Evolutionary conservation across 2,329 filamentous ascomycete species (phyloP).

Genomic region (Mollisiaceae sp.): DNA sequence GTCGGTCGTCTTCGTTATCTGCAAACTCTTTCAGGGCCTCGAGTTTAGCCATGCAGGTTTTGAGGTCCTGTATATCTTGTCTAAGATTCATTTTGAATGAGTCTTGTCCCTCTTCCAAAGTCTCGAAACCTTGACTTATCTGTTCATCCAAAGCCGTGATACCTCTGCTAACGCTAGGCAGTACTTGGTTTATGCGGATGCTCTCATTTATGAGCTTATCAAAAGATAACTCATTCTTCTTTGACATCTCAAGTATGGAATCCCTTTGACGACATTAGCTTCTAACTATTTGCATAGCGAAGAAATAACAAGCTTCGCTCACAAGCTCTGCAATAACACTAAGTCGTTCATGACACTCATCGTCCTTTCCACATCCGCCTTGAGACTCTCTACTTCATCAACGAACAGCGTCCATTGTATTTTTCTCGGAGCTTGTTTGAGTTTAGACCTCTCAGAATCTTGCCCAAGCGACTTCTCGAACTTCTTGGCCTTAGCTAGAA

Average conservation of each 20-base stretch:
- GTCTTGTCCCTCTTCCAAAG: neutral
- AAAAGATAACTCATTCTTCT: neutral
- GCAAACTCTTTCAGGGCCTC: neutral
- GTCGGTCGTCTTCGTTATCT: neutral
- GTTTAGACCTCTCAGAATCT: neutral
- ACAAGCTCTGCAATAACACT: conserved; percentile 6
- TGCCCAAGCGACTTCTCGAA: neutral
- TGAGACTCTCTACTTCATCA: neutral
- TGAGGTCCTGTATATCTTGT: neutral
- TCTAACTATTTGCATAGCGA: neutral
- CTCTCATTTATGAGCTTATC: neutral
- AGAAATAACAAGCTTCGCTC: neutral
- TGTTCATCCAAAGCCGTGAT: neutral
- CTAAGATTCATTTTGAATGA: neutral
- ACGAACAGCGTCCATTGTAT: conserved; percentile 1
- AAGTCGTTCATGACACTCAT: conserved; percentile 12
- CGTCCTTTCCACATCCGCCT: conserved; percentile 1
- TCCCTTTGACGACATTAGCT: neutral
- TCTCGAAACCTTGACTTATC: neutral
- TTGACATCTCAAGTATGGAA: conserved; percentile 7
- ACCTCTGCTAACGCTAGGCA: neutral
- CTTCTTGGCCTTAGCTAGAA: neutral
- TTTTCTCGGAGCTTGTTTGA: neutral
- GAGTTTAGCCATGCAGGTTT: neutral
- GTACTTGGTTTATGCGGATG: neutral